These are phyloP conservation scores for Globisporangium cystogenes DNA, from an alignment of 352 stramenopile genomes.

Conservation along the genomic window DNA sequence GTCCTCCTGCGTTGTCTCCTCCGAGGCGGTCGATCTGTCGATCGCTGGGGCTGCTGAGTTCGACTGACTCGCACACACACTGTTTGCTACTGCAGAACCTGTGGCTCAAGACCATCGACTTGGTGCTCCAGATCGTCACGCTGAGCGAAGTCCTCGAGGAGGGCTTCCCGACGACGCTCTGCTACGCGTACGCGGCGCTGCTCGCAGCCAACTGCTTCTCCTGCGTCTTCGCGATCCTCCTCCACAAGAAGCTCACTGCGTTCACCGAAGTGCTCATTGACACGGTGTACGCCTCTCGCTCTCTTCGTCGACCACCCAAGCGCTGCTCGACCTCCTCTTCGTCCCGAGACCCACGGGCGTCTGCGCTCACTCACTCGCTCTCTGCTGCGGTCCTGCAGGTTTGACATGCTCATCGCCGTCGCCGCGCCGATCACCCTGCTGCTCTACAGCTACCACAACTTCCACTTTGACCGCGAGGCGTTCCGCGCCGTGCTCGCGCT, in stretches of 20 bases:
- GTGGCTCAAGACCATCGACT: conserved; percentile 18
- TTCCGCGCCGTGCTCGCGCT: conserved; percentile 18
- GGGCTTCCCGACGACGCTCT: conserved; percentile 12
- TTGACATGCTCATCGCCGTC: conserved; percentile 25
- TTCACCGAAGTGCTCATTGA: conserved; percentile 28
- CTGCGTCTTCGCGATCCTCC: conserved; percentile 8
- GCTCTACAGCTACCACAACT: conserved; percentile 17
- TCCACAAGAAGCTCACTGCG: conserved; percentile 3
- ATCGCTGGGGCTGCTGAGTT: no score
- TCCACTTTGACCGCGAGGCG: conserved; percentile 23
- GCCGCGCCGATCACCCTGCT: conserved; percentile 21
- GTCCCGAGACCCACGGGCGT: background rate
- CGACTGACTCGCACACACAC: no score
- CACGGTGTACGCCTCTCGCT: background rate
- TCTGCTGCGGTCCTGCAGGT: conserved; percentile 1
- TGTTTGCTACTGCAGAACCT: conserved; percentile 16
- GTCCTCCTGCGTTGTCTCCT: no score
- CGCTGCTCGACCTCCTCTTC: no score
- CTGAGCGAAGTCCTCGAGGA: conserved; percentile 19
- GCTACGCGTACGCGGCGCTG: conserved; percentile 12
- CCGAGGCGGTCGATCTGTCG: no score
- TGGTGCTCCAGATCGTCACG: conserved; percentile 15
- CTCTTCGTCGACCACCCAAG: background rate
- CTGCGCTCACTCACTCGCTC: no score
- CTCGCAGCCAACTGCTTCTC: conserved; percentile 17